Conservation (phyloP, 371 early-diverging fungal species). For the Actinomortierella wolfii region DNA sequence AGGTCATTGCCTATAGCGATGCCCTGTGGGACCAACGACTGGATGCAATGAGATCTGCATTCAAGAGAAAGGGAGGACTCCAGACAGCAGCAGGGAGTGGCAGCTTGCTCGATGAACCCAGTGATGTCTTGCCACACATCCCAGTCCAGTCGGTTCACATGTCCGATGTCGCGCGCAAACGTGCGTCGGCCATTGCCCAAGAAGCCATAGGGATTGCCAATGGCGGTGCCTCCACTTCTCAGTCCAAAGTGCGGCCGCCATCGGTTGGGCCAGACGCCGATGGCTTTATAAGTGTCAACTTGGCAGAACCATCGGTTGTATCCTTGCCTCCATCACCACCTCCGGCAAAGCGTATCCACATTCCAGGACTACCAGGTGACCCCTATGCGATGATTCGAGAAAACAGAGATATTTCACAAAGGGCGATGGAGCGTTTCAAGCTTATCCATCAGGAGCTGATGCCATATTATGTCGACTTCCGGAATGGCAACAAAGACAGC, state of each 20-base stretch:
- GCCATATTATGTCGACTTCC: conserved; percentile 79
- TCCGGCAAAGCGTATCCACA: conserved; percentile 47
- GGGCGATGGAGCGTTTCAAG: conserved; percentile 72
- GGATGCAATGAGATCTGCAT: conserved; percentile 37
- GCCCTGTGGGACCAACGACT: conserved; percentile 67
- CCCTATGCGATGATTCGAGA: conserved; percentile 59
- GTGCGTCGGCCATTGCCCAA: conserved; percentile 22
- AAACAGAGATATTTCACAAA: conserved; percentile 30
- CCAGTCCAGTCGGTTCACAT: conserved; percentile 29
- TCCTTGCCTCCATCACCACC: neutral
- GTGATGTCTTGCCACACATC: conserved; percentile 24
- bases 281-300: too few species aligned
- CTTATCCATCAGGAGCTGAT: conserved; percentile 62
- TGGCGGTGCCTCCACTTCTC: too few species aligned
- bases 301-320: too few species aligned
- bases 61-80: neutral
- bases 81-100: neutral
- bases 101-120: conserved; percentile 25
- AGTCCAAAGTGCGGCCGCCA: conserved; percentile 7
- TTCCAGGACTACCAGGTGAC: conserved; percentile 64
- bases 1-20: conserved; percentile 67
- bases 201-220: conserved; percentile 26
- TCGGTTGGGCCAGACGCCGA: too few species aligned
- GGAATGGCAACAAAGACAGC: conserved; percentile 64
- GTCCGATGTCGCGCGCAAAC: conserved; percentile 30